Percentiles rank a stretch among this genome's conserved stretches.
These are phyloP conservation scores for Pezicula radicicola DNA, from an alignment of 2,329 filamentous ascomycete species.

Conservation along the genomic window DNA sequence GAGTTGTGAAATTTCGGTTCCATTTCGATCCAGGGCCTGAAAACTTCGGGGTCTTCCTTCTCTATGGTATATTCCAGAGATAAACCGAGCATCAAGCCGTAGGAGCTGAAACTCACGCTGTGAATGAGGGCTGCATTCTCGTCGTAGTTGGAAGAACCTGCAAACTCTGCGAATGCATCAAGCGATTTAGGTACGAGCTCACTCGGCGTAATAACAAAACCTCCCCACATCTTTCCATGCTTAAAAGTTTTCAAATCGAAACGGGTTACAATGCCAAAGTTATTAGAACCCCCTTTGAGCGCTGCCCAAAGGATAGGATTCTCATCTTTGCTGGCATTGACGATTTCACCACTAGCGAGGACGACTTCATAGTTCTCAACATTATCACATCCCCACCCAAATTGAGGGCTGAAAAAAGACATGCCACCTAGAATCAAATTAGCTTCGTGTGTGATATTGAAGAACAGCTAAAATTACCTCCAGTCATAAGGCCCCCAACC, in stretches of 20 bases:
- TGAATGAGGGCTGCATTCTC: constrained; percentile 6
- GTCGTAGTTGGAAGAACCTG: constrained; percentile 2
- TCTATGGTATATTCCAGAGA: constrained; percentile 6
- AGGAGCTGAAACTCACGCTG: background rate
- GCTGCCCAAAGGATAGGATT: constrained; percentile 20
- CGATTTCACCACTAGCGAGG: constrained; percentile 21
- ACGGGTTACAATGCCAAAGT: constrained; percentile 25
- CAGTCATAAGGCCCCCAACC: constrained; percentile 33
- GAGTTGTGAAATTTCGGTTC: constrained; percentile 4
- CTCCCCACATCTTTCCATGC: constrained; percentile 8
- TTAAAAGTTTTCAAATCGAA: constrained; percentile 5
- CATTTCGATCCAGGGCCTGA: constrained; percentile 2
- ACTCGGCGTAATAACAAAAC: background rate
- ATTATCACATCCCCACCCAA: constrained; percentile 3
- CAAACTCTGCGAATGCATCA: constrained; percentile 2
- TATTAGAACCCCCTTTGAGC: constrained; percentile 25
- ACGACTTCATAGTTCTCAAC: constrained; percentile 34
- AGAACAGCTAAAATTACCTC: constrained; percentile 15
- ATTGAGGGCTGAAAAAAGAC: constrained; percentile 10
- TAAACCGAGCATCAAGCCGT: constrained; percentile 1
- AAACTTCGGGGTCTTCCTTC: constrained; percentile 3
- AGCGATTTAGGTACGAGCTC: constrained; percentile 1
- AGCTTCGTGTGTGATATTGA: background rate
- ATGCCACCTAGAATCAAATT: constrained; percentile 3
- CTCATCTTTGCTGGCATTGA: background rate